Conservation (phyloP, 2,329 filamentous ascomycete species). For the Trichophyton verrucosum region DNA sequence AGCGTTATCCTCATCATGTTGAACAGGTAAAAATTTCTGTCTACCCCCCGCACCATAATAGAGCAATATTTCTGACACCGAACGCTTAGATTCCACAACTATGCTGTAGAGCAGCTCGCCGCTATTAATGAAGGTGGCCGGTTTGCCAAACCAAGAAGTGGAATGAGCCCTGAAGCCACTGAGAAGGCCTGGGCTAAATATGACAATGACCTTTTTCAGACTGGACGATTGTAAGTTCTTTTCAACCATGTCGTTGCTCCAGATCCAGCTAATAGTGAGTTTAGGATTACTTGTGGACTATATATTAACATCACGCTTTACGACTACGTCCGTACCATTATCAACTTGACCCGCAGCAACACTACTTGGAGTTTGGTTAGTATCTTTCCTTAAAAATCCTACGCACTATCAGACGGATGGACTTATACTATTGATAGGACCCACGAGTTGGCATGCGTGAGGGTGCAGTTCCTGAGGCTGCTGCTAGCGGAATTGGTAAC, state of each 20-base stretch:
- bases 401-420: background rate
- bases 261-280: conserved; percentile 4
- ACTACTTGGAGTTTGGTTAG: conserved; percentile 30
- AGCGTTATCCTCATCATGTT: conserved; percentile 26
- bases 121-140: conserved; percentile 34
- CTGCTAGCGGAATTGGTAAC: conserved; percentile 36
- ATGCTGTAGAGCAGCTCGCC: conserved; percentile 25
- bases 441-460: conserved; percentile 28
- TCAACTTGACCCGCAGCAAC: conserved; percentile 29
- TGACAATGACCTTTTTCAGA: conserved; percentile 27
- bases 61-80: conserved; percentile 22
- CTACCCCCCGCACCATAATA: conserved; percentile 34
- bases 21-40: conserved; percentile 38
- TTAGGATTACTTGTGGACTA: conserved; percentile 20
- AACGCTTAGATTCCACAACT: conserved; percentile 25
- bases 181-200: conserved; percentile 25
- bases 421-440: conserved; percentile 17
- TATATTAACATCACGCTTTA: conserved; percentile 27
- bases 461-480: conserved; percentile 15
- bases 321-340: conserved; percentile 23
- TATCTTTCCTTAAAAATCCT: background rate
- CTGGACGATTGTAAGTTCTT: conserved; percentile 20
- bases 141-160: conserved; percentile 18
- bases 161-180: conserved; percentile 17
- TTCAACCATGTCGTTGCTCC: background rate